Percentiles rank a stretch among this genome's conserved stretches.
Evolutionary conservation across 2,329 filamentous ascomycete genomes (phyloP).

Genomic region (Westerdykella ornata): DNA sequence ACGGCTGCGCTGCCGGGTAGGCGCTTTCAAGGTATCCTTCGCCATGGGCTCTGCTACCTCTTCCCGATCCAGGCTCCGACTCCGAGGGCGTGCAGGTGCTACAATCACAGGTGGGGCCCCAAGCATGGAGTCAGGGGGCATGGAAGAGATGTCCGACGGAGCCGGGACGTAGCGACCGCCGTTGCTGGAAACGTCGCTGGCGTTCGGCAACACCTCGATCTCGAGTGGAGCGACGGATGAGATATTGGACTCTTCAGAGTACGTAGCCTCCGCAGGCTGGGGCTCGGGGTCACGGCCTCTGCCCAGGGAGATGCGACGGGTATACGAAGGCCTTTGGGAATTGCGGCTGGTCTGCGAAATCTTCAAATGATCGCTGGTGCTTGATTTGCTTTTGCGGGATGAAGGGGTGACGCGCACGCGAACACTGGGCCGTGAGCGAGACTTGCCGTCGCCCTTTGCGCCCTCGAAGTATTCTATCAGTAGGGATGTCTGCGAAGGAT

Average conservation of each 20-base stretch:
- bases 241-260: slow-evolving; percentile 75
- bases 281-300: slow-evolving; percentile 37
- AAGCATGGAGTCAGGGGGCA: slow-evolving; percentile 66
- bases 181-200: slow-evolving; percentile 62
- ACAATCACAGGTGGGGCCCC: slow-evolving; percentile 48
- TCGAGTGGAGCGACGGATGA: slow-evolving; percentile 67
- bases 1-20: slow-evolving; percentile 52
- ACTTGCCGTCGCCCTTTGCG: slow-evolving; percentile 56
- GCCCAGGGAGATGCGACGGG: slow-evolving; percentile 59
- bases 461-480: slow-evolving; percentile 94
- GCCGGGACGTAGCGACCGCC: slow-evolving; percentile 59
- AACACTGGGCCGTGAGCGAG: slow-evolving; percentile 72
- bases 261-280: slow-evolving; percentile 50
- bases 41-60: slow-evolving; percentile 25
- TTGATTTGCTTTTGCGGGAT: slow-evolving; percentile 46
- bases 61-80: slow-evolving; percentile 45
- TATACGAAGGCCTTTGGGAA: slow-evolving; percentile 61
- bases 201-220: slow-evolving; percentile 71
- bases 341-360: slow-evolving; percentile 74
- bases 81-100: slow-evolving; percentile 43
- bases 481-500: slow-evolving; percentile 74
- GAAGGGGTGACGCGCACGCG: slow-evolving; percentile 70
- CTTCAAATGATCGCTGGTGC: slow-evolving; percentile 70
- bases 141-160: slow-evolving; percentile 79
- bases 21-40: slow-evolving; percentile 51